Base-by-base conservation (phyloP, 1,284 basidiomycete genomes). In the Agroathelia rolfsii region DNA sequence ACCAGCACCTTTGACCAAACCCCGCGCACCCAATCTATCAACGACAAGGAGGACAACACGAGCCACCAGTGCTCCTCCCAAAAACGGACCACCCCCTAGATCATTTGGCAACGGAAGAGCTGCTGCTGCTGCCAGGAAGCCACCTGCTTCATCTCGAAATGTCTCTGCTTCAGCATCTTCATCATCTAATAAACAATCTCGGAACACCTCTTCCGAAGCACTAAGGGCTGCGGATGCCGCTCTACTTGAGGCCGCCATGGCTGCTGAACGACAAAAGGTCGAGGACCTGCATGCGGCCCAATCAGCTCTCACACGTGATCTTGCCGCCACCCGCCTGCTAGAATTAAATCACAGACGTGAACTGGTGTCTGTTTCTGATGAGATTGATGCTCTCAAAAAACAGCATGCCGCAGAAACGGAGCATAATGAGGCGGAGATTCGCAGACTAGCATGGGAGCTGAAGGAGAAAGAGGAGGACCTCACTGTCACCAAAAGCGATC, bases 31-130 rank as follows among this genome's bases (percentile, higher is more conserved):
- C n/a, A n/a, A n/a, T n/a, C n/a, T n/a, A n/a, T n/a, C n/a, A n/a
- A 43, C 52, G 8, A 37, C 44, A 19, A 47, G 53, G 13, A 50
- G 59, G 16, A 54, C 52, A 2, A 58, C 62, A 7, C 61, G 79
- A 32, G 76, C 78, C 7, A 77, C 69, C 1, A 83, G 76, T 45
- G 77, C 77, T 8, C 78, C 79, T 21, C 71, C 75, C 3, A 66
- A 59, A 30, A 52, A 48, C 17, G 38, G 2, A 44, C 38, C 2
- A 34, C 49, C 10, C 38, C 41, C 37, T 47, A 61, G 32, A 38
- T 60, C 35, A 34, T 50, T n/a, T n/a, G n/a, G 38, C 40, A 44
- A 28, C 37, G 45, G 34, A 40, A n/a, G n/a, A n/a, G n/a, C n/a
- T n/a, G n/a, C n/a, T n/a, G n/a, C n/a, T n/a, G n/a, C n/a, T n/a